A percentile compares a stretch with the other conserved stretches of the same genome.
phyloP scores from a whole-genome alignment of 2,329 filamentous ascomycete species.

The Chaetomium sp. region DNA sequence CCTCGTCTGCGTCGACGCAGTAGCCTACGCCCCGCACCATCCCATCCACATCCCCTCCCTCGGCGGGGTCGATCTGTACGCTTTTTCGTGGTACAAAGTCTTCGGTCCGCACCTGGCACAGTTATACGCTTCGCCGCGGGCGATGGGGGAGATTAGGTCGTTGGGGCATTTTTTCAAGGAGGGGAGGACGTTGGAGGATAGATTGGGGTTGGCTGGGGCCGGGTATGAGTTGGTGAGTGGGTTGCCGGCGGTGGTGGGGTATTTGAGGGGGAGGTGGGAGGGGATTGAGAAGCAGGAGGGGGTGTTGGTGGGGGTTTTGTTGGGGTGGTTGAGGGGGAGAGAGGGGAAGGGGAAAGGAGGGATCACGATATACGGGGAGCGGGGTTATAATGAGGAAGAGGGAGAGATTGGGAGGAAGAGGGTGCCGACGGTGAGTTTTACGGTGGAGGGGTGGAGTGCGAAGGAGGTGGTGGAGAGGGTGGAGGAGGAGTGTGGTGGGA shows the following conservation, averaged over 20 bases:
- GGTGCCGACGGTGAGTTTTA: slow-evolving; percentile 60
- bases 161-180: slow-evolving; percentile 63
- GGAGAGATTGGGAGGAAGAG: slow-evolving; percentile 40
- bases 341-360: slow-evolving; percentile 47
- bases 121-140: slow-evolving; percentile 56
- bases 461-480: slow-evolving; percentile 48
- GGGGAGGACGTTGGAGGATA: slow-evolving; percentile 52
- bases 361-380: slow-evolving; percentile 50
- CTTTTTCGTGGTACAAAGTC: slow-evolving; percentile 79
- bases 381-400: too few species aligned
- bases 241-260: slow-evolving; percentile 55
- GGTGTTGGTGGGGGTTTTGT: slow-evolving; percentile 38
- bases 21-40: slow-evolving; percentile 69
- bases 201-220: slow-evolving; percentile 60
- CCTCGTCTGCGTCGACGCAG: slow-evolving; percentile 66
- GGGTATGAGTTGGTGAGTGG: slow-evolving; percentile 64
- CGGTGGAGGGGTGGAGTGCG: slow-evolving; percentile 46
- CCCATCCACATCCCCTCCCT: slow-evolving; percentile 60
- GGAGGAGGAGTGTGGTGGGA: slow-evolving; percentile 37
- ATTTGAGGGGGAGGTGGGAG: slow-evolving; percentile 51
- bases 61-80: slow-evolving; percentile 63
- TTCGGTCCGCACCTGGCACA: slow-evolving; percentile 70
- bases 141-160: slow-evolving; percentile 49
- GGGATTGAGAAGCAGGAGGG: slow-evolving; percentile 47
- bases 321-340: slow-evolving; percentile 35